Evolutionary conservation across 2,329 filamentous ascomycete species (phyloP).

Genomic region (Colletotrichum agaves): DNA sequence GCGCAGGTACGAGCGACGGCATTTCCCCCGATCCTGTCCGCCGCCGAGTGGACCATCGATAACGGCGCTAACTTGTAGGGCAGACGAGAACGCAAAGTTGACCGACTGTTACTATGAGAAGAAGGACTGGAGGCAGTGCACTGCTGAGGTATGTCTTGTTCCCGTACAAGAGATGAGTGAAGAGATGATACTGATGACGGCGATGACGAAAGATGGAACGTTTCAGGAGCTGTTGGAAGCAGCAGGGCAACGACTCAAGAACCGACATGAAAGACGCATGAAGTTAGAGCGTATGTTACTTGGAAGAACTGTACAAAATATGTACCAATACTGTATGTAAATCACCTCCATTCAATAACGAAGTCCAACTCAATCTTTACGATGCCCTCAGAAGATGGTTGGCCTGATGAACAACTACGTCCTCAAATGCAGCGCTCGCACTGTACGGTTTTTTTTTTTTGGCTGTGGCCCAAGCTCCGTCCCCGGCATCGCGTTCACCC

Average conservation of each 20-base stretch:
- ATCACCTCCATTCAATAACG: background rate
- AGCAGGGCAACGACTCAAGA: conserved; percentile 84
- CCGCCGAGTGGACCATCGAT: background rate
- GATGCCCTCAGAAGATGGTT: background rate
- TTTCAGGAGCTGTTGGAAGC: conserved; percentile 93
- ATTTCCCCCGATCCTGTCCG: background rate
- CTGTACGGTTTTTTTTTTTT: background rate
- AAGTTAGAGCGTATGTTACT: background rate
- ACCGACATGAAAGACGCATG: conserved; percentile 78
- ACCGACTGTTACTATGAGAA: conserved; percentile 96
- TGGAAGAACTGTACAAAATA: background rate
- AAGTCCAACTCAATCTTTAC: background rate
- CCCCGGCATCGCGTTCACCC: conserved; percentile 27
- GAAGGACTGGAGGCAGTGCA: conserved; percentile 94
- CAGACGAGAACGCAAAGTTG: conserved; percentile 89
- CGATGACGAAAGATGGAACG: conserved; percentile 76
- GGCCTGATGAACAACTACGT: conserved; percentile 3
- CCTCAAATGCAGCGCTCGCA: background rate
- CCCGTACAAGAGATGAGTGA: background rate
- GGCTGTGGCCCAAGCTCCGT: conserved; percentile 29
- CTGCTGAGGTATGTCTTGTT: conserved; percentile 78
- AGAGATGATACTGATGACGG: conserved; percentile 12
- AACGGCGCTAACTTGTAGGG: conserved; percentile 9
- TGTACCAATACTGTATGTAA: background rate
- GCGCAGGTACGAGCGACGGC: conserved; percentile 72